Evolutionary conservation across 768 basidiomycete genomes (phyloP), one percentile per base, ranked within the genome.

Genomic region (Neoboletus magnificus): DNA sequence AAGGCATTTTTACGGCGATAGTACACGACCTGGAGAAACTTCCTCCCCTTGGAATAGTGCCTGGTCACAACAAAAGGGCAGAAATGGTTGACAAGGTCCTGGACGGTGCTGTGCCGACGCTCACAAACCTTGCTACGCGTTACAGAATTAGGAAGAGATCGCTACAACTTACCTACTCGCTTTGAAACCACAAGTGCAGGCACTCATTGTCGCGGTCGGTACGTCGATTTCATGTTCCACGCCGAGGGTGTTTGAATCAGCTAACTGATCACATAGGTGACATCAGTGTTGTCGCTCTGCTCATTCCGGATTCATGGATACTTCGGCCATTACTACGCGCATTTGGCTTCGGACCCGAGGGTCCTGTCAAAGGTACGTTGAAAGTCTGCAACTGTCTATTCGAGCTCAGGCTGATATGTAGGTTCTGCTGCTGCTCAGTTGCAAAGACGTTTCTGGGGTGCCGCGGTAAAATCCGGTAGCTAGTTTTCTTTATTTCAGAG

Each of bases 21-120:
- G n/a, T n/a, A 22, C 4, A 46, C 4, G 37, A 61, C 7, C 15
- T 65, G 23, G 16, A 52, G 42, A 54, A 47, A 4, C 47, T 44
- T 12, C 47, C 49, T 15, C 4, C 39, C 15, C 45, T 46, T 0
- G 29, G 46, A 20, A 52, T 52, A 23, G 52, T 47, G 4, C 43
- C 63, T 4, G 30, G 52, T 3, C 60, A 56, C 10, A 25, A 45
- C 0, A 48, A 54, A 44, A 55, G 60, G 11, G 36, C 5, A 3
- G 37, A 49, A 25, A 46, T 58, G 30, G 56, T 56, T 0, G n/a
- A n/a, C n/a, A n/a, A n/a, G n/a, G n/a, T n/a, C n/a, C n/a, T 64
- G 40, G 45, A 54, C 7, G 59, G 50, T 11, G 48, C 50, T 2
- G 3, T 40, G 2, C 4, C 22, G 32, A 60, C 49, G 3, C 48